These are phyloP conservation scores for Amylostereum chailletii DNA, from an alignment of 1,284 basidiomycete species.

Conservation along the genomic window DNA sequence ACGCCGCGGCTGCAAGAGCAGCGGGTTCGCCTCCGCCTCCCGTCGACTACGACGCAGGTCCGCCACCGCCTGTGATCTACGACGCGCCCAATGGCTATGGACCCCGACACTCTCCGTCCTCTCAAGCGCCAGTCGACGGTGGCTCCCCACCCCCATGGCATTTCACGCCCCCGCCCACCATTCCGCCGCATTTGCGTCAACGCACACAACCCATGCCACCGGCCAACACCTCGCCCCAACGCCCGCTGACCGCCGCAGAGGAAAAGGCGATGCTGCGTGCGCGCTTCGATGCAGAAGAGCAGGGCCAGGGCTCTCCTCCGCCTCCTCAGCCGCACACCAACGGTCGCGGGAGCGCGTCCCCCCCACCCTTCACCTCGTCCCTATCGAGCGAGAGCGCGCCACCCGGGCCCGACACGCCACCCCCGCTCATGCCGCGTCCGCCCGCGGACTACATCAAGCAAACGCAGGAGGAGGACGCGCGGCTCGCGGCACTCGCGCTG, in stretches of 20 bases:
- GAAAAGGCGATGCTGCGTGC: conserved; percentile 66
- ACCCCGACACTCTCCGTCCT: background rate
- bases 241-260: conserved; percentile 58
- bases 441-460: conserved; percentile 71
- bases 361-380: conserved; percentile 1
- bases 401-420: conserved; percentile 32
- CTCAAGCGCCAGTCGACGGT: background rate
- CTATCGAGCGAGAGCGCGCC: background rate
- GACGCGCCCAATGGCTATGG: conserved; percentile 10
- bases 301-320: conserved; percentile 7
- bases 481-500: conserved; percentile 18
- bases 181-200: conserved; percentile 15
- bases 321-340: conserved; percentile 10
- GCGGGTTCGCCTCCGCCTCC: conserved; percentile 7
- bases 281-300: conserved; percentile 50
- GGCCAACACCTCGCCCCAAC: conserved; percentile 19
- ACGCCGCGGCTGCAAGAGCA: conserved; percentile 34
- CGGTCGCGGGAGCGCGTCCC: conserved; percentile 7
- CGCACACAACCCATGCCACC: conserved; percentile 20
- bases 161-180: conserved; percentile 11
- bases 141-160: conserved; percentile 10
- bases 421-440: conserved; percentile 64
- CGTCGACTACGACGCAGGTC: conserved; percentile 5
- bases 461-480: conserved; percentile 61
- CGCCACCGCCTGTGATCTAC: background rate